A percentile compares a stretch with the other conserved stretches of the same genome.
These are phyloP conservation scores for Ploettnerulaceae sp. DNA, from an alignment of 2,329 filamentous ascomycete species.

Conservation along the genomic window DNA sequence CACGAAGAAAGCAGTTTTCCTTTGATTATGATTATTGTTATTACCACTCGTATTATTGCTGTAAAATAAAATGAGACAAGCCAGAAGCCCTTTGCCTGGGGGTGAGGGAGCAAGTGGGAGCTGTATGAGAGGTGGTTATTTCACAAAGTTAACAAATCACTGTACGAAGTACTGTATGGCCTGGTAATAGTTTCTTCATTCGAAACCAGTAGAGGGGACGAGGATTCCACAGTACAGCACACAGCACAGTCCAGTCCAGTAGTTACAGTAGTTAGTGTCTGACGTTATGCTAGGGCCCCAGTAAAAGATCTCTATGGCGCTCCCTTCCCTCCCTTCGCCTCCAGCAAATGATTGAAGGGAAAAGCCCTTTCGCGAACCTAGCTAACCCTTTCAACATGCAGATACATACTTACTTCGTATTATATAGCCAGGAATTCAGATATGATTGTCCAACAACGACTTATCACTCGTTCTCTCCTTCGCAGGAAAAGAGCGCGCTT, in stretches of 20 bases:
- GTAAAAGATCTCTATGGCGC: conserved; percentile 8
- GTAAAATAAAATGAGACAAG: conserved; percentile 12
- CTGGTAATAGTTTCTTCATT: conserved; percentile 4
- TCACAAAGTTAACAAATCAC: no score
- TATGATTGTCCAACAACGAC: background rate
- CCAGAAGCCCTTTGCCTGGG: no score
- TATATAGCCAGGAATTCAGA: conserved; percentile 2
- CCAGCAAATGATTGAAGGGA: conserved; percentile 5
- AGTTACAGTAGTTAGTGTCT: no score
- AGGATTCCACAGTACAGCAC: no score
- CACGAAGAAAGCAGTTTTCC: no score
- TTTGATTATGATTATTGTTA: no score
- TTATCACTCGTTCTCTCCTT: background rate
- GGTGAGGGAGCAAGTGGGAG: no score
- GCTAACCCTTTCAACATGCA: conserved; percentile 6
- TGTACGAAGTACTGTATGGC: no score
- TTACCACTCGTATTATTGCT: no score
- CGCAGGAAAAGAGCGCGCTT: conserved; percentile 5
- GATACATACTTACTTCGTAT: no score
- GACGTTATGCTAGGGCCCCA: conserved; percentile 5
- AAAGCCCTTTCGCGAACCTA: conserved; percentile 4
- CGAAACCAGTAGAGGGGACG: conserved; percentile 9
- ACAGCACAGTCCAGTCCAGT: no score
- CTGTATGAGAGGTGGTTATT: no score
- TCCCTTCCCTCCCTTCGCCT: background rate